phyloP scores from a whole-genome alignment of 495 filamentous ascomycete genomes.

The Trichoderma gamsii region DNA sequence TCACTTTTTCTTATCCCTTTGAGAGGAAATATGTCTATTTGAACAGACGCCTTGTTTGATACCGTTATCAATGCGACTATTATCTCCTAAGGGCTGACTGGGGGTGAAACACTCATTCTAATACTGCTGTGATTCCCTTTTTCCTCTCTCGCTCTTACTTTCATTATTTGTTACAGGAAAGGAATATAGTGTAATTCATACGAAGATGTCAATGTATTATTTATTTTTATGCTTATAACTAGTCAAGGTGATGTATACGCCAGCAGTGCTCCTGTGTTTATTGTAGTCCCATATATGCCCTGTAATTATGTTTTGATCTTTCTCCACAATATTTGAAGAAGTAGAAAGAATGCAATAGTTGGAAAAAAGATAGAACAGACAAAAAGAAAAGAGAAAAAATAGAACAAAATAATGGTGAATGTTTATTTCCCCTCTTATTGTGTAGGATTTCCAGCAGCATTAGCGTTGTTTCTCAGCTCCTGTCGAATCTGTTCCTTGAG shows the following conservation, averaged over 20 bases:
- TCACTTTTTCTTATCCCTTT: not conserved
- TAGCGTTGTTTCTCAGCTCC: slow-evolving; percentile 22
- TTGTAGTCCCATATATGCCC: not conserved
- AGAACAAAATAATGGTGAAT: too few species aligned
- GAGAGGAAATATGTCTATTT: slow-evolving; percentile 9
- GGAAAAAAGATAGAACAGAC: not conserved
- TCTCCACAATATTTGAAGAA: not conserved
- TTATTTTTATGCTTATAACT: slow-evolving; percentile 3
- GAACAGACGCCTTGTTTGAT: slow-evolving; percentile 11
- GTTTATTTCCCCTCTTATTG: too few species aligned
- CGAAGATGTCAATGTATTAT: not conserved
- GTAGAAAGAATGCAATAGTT: not conserved
- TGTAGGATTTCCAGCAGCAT: not conserved
- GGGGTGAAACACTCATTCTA: not conserved
- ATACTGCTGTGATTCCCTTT: not conserved
- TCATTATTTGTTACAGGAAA: not conserved
- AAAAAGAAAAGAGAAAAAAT: too few species aligned
- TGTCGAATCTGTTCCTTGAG: slow-evolving; percentile 45
- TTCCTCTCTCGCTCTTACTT: not conserved
- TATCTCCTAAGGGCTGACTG: slow-evolving; percentile 4
- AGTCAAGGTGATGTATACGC: not conserved
- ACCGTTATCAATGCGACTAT: slow-evolving; percentile 14
- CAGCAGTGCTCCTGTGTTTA: not conserved
- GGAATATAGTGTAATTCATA: slow-evolving; percentile 1
- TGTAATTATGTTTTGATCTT: not conserved